Evolutionary conservation across 1,139 yeast species (phyloP).

Genomic region (Lodderomyces jiufengensis): DNA sequence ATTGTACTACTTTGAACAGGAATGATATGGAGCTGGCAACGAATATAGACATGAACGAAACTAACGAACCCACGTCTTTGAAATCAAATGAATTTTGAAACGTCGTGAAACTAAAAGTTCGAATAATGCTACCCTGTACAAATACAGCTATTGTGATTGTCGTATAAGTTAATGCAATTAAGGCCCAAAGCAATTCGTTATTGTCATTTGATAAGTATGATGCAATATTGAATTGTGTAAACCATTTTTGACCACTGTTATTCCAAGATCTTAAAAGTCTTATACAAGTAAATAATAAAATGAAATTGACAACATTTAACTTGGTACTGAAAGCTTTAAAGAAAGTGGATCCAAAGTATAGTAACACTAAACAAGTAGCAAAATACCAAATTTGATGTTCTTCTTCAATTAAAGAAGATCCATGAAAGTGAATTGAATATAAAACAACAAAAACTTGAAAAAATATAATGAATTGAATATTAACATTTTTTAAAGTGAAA

Average conservation of each 20-base stretch:
- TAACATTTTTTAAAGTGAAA: conserved; percentile 12
- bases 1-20: conserved; percentile 58
- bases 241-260: conserved; percentile 81
- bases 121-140: conserved; percentile 26
- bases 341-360: conserved; percentile 14
- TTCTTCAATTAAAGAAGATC: conserved; percentile 92
- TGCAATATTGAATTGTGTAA: conserved; percentile 43
- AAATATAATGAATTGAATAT: conserved; percentile 16
- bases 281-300: conserved; percentile 37
- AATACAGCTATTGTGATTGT: conserved; percentile 20
- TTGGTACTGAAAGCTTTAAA: conserved; percentile 10
- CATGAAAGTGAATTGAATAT: conserved; percentile 67
- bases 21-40: conserved; percentile 39
- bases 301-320: conserved; percentile 15
- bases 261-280: conserved; percentile 83
- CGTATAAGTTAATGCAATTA: conserved; percentile 42
- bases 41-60: conserved; percentile 39
- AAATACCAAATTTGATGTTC: conserved; percentile 98
- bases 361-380: conserved; percentile 37
- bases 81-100: conserved; percentile 12
- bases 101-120: conserved; percentile 5
- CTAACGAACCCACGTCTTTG: conserved; percentile 23
- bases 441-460: conserved; percentile 34
- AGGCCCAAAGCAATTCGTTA: conserved; percentile 43
- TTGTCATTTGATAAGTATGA: conserved; percentile 40